Base-by-base conservation (phyloP, 371 early-diverging fungal species). In the Apophysomyces variabilis region DNA sequence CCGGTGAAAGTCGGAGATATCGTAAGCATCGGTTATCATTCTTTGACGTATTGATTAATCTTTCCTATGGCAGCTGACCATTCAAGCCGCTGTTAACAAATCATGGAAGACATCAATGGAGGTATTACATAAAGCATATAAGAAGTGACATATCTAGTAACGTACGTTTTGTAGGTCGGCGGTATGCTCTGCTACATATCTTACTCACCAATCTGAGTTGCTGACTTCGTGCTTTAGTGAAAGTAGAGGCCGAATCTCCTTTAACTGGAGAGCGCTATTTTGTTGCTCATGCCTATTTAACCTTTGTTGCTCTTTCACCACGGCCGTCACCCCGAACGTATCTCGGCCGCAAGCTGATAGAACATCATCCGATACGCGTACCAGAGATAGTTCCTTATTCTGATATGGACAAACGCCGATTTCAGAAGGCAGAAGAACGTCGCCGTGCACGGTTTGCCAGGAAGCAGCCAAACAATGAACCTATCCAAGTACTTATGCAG, bases 31-130 rank as follows among this genome's bases (percentile, higher is more conserved):
- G 13, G 43, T n/a, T n/a, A 3, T 50, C 5, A 21, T 50, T 21
- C 13, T n/a, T 7, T 35, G 12, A 18, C 16, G 6, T 18, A 12
- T 46, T 38, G 32, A 0, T 16, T 32, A 4, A 41, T 32, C 16
- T 7, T 61, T 13, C 11, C 37, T 4, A 38, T 57, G 54, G 11
- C 59, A 82, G 79, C 58, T 82, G 3, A 82, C 85, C 9, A 77
- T 92, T 16, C 88, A 87, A 65, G 91, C 91, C 0, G 77, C 73
- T 8, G 89, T 92, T 6, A 92, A 90, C 61, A 83, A 86, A 62
- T 78, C 88, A 2, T 92, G 91, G 91, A 87, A 85, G 56, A 88
- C 90, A 3, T 89, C 89, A 0, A 90, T 92, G 90, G 93, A 92
- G 75, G 84, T 83, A 60, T 11, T 26, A 0, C 3, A 13, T 35